Percentiles rank a stretch among this genome's conserved stretches.
These are phyloP conservation scores for Trichophaea hybrida DNA, from an alignment of 2,329 filamentous ascomycete species.

Conservation along the genomic window DNA sequence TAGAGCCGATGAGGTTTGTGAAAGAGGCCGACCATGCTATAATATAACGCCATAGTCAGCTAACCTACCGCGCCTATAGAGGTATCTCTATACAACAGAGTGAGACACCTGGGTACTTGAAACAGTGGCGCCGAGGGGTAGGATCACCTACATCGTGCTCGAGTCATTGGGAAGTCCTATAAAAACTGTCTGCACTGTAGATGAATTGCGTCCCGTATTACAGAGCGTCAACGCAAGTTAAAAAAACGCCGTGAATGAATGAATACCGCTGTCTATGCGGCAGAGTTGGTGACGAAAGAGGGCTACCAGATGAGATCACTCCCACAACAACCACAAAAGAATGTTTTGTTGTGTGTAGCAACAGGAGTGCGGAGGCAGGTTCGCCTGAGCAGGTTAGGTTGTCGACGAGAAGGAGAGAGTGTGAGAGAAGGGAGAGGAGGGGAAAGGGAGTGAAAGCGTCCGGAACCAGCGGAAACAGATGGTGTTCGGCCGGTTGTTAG, in stretches of 20 bases:
- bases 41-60: background rate
- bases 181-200: background rate
- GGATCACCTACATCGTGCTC: constrained; percentile 17
- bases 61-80: constrained; percentile 6
- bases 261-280: no score
- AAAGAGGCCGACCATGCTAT: constrained; percentile 21
- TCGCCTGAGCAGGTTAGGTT: background rate
- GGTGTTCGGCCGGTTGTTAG: background rate
- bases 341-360: background rate
- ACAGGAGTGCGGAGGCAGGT: background rate
- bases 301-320: background rate
- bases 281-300: background rate
- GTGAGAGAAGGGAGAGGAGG: background rate
- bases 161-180: constrained; percentile 15
- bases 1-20: constrained; percentile 16
- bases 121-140: background rate
- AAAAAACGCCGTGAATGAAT: no score
- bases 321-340: background rate
- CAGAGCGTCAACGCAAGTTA: no score
- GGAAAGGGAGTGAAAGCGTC: background rate
- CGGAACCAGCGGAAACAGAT: background rate
- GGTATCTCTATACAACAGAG: background rate
- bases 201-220: background rate
- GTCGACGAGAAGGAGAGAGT: background rate
- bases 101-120: background rate